Base-by-base conservation (phyloP, 768 basidiomycete species). In the Suillus sp. region DNA sequence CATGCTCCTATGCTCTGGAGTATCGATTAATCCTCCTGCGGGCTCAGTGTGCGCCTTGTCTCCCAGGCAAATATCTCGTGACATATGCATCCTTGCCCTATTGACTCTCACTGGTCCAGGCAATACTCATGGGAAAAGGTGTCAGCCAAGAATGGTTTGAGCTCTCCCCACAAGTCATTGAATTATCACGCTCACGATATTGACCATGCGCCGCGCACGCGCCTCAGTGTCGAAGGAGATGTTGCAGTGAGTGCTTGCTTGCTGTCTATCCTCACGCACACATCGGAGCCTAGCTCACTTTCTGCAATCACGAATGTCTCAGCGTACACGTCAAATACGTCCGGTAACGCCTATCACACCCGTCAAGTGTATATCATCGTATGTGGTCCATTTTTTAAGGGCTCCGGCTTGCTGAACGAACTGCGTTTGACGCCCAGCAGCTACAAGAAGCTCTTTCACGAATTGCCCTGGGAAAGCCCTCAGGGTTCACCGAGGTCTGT, bases 341-440 rank as follows among this genome's bases (percentile, higher is more conserved):
- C 74, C 74, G 62, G 73, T 77, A 71, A 75, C 75, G 64, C 74
- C 75, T 35, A 76, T 75, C 70, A 75, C 72, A 42, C 75, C 74
- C 61, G 59, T 76, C 20, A 76, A 75, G n/a, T 77, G 70, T 66
- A 64, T 65, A 60, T 70, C 74, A 38, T 70, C 72, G 74, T 75
- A 68, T 65, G 74, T 53, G 43, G 60, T 60, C 55, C 57, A n/a
- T 66, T 64, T 66, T 59, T 58, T 38, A 55, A 20, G 59, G 59
- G 47, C 10, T 20, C 38, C 48, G 20, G 58, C 62, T 60, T 10
- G 55, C 67, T 73, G 63, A 73, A 32, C 35, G 47, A 32, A 50
- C 42, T 34, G 42, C 58, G 22, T 35, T 32, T 43, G 64, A 48
- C 62, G 42, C 58, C 40, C 59, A 77, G 75, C 59, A 75, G 69